Base-by-base conservation (phyloP, 306 rosid species). In the Senna siamea region DNA sequence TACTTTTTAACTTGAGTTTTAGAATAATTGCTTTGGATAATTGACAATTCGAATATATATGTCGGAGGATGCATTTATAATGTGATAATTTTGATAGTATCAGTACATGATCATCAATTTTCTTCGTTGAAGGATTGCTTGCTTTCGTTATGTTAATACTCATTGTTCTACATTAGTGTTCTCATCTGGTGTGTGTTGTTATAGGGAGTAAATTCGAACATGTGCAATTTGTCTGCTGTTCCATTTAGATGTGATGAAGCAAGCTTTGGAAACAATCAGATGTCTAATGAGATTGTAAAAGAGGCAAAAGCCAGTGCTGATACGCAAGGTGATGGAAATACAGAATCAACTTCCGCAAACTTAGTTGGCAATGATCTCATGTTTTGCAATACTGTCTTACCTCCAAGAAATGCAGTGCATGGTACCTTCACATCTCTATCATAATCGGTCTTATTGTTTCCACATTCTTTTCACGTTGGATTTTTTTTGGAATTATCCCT, bases 351-450 rank as follows among this genome's bases (percentile, higher is more conserved):
- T 53, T 38, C 85, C 12, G 79, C n/a, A 48, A 63, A 58, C 17
- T 46, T 17, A 20, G 73, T 34, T 63, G 78, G 67, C 58, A 78
- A 30, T 19, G 87, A 66, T 54, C 54, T 30, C 13, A 47, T 56
- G 20, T 54, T 70, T 46, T 32, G 76, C 56, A 74, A 76, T 65
- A 66, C 65, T 19, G 17, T 77, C 67, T 66, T 66, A 18, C 77
- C 83, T 37, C 40, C 51, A 52, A 47, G 23, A 53, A 47, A 64
- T 50, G 44, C 85, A 61, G 32, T 59, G 58, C 77, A 60, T 38
- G 87, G 89, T 85, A 80, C 55, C 52, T 73, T 80, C 41, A 35
- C 23, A 23, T 73, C 72, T 50, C 61, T 66, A 50, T 66, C 14
- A 51, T 19, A 12, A 34, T 19, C 14, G n/a, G 3, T 63, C 17